phyloP scores from a whole-genome alignment of 129 eudicot species.

The Silybum marianum region DNA sequence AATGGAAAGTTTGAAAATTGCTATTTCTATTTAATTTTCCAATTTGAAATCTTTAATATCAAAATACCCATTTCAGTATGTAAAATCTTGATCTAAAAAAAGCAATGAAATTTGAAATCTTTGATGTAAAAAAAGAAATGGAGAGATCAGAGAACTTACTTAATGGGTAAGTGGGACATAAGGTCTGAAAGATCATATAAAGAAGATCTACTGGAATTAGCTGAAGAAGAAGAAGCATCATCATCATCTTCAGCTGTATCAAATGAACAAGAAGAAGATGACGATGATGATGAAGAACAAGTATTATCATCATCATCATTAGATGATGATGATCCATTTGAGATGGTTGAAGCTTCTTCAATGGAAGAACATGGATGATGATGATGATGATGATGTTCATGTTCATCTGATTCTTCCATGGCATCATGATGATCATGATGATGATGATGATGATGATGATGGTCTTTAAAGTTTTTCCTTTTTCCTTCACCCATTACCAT shows the following conservation, averaged over 20 bases:
- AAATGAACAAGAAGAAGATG: conserved; percentile 50
- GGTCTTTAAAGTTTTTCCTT: neutral
- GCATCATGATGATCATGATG: neutral
- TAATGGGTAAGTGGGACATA: conserved; percentile 77
- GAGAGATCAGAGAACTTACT: conserved; percentile 50
- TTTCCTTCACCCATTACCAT: conserved; percentile 24
- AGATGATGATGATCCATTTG: conserved; percentile 28
- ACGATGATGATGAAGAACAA: conserved; percentile 13
- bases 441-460: neutral
- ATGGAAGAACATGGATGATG: conserved; percentile 34
- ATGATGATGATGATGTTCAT: conserved; percentile 16
- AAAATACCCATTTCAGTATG: neutral
- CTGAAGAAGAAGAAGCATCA: conserved; percentile 47
- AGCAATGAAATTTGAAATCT: neutral
- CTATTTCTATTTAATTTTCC: too few species aligned
- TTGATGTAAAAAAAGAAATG: neutral
- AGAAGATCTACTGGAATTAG: conserved; percentile 47
- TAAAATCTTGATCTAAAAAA: neutral
- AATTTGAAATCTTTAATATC: too few species aligned
- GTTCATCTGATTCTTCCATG: conserved; percentile 10
- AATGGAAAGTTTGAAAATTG: too few species aligned
- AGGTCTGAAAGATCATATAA: conserved; percentile 67
- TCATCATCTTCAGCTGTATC: conserved; percentile 53
- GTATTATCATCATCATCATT: conserved; percentile 1
- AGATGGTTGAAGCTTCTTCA: conserved; percentile 43